These are phyloP conservation scores for Aspergillus viridinutans DNA, from an alignment of 2,329 filamentous ascomycete species.

Conservation along the genomic window DNA sequence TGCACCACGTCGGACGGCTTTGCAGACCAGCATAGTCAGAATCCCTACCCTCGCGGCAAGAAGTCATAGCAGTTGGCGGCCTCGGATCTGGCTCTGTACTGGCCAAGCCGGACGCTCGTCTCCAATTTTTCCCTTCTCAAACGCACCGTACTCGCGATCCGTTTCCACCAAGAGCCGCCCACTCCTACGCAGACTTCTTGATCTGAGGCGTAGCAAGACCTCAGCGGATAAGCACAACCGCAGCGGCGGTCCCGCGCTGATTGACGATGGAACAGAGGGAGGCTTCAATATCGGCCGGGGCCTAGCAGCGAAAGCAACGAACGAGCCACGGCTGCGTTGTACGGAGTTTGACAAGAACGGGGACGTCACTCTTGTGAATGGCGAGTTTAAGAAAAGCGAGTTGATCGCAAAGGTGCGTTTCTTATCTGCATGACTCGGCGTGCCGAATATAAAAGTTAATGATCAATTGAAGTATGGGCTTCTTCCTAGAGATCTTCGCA, in stretches of 20 bases:
- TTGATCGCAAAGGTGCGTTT: slow-evolving; percentile 78
- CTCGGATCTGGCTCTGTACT: slow-evolving; percentile 6
- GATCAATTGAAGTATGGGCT: slow-evolving; percentile 68
- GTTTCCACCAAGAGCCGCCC: slow-evolving; percentile 31
- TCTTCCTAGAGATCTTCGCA: slow-evolving; percentile 88
- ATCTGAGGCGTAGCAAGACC: slow-evolving; percentile 30
- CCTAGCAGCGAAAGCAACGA: slow-evolving; percentile 69
- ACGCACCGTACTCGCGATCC: slow-evolving; percentile 19
- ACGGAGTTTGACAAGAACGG: slow-evolving; percentile 93
- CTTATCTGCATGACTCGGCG: slow-evolving; percentile 80
- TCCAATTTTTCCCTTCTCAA: slow-evolving; percentile 5
- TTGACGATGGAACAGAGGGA: slow-evolving; percentile 57
- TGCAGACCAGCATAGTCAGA: slow-evolving; percentile 30
- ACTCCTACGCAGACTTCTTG: slow-evolving; percentile 35
- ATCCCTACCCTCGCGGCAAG: slow-evolving; percentile 12
- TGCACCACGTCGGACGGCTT: slow-evolving; percentile 17
- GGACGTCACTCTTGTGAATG: slow-evolving; percentile 85
- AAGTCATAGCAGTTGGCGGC: slow-evolving; percentile 8
- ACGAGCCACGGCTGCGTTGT: slow-evolving; percentile 82
- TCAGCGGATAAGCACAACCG: slow-evolving; percentile 42
- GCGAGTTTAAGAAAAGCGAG: slow-evolving; percentile 96
- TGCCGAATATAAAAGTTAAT: slow-evolving; percentile 32
- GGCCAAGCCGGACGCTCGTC: slow-evolving; percentile 2
- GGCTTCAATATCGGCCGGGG: slow-evolving; percentile 67
- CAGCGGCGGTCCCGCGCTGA: slow-evolving; percentile 55